These are phyloP conservation scores for Cornus kousa DNA, from an alignment of 148 eudicot genomes.

Conservation along the genomic window DNA sequence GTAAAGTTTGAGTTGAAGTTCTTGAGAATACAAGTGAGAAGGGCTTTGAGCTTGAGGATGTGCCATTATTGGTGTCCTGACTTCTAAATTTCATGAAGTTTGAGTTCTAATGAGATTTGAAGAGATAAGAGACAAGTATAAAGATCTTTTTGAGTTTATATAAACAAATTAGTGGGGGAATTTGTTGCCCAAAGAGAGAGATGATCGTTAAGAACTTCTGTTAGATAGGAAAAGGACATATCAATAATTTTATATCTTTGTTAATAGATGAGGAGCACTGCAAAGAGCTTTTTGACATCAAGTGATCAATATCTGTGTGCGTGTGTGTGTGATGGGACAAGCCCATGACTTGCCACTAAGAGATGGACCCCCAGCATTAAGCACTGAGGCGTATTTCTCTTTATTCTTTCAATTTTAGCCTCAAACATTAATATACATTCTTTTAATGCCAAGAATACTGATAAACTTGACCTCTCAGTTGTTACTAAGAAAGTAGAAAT, in stretches of 20 bases:
- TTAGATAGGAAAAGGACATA: slow-evolving; percentile 15
- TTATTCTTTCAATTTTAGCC: neutral
- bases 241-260: slow-evolving; percentile 10
- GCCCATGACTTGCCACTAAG: slow-evolving; percentile 18
- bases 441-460: neutral
- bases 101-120: neutral
- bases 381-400: neutral
- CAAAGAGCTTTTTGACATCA: slow-evolving; percentile 19
- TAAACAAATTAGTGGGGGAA: neutral
- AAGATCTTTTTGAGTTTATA: neutral
- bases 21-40: slow-evolving; percentile 37
- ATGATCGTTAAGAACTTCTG: neutral
- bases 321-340: slow-evolving; percentile 12
- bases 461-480: neutral
- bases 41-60: neutral
- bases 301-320: slow-evolving; percentile 8
- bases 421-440: neutral
- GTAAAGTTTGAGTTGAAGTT: slow-evolving; percentile 42
- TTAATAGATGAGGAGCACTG: slow-evolving; percentile 17
- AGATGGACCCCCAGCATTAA: neutral
- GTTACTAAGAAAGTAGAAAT: too few species aligned
- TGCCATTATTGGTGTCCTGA: neutral
- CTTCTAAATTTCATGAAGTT: neutral
- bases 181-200: neutral
- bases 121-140: neutral